These are phyloP conservation scores for Bjerkandera adusta DNA, from an alignment of 1,284 basidiomycete species.

Conservation along the genomic window DNA sequence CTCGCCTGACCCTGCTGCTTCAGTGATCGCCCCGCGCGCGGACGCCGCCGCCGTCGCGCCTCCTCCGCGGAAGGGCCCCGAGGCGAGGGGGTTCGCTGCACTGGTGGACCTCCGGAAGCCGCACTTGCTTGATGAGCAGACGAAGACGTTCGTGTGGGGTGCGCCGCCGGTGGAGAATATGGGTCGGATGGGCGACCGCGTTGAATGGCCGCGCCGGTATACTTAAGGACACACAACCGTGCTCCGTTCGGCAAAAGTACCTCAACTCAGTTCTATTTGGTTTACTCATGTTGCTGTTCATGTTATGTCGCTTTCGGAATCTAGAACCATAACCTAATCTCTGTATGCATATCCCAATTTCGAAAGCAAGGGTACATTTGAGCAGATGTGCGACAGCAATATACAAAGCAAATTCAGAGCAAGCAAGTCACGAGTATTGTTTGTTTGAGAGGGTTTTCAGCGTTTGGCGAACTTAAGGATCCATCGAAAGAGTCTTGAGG, in stretches of 20 bases:
- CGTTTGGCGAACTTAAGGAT: background rate
- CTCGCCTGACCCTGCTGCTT: slow-evolving; percentile 6
- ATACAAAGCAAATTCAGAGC: background rate
- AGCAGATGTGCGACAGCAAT: background rate
- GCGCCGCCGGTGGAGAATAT: slow-evolving; percentile 64
- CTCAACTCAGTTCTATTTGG: background rate
- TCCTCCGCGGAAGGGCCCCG: slow-evolving; percentile 16
- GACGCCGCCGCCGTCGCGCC: slow-evolving; percentile 9
- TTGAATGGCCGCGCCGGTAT: too few species aligned
- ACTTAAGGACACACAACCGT: too few species aligned
- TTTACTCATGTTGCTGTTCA: background rate
- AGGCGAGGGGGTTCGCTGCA: slow-evolving; percentile 44
- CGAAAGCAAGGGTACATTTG: background rate
- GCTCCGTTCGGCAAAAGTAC: too few species aligned
- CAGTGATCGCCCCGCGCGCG: slow-evolving; percentile 10
- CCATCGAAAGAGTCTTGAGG: background rate
- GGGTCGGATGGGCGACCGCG: slow-evolving; percentile 37
- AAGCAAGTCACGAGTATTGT: too few species aligned
- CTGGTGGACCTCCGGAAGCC: slow-evolving; percentile 47
- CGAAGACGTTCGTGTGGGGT: slow-evolving; percentile 64
- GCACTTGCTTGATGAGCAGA: slow-evolving; percentile 51
- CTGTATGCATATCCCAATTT: background rate
- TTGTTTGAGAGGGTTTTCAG: too few species aligned
- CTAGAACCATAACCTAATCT: background rate
- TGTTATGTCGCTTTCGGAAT: background rate